A percentile compares a stretch with the other conserved stretches of the same genome.
phyloP scores from a whole-genome alignment of 2,329 filamentous ascomycete genomes.

The Venturia pyrina region DNA sequence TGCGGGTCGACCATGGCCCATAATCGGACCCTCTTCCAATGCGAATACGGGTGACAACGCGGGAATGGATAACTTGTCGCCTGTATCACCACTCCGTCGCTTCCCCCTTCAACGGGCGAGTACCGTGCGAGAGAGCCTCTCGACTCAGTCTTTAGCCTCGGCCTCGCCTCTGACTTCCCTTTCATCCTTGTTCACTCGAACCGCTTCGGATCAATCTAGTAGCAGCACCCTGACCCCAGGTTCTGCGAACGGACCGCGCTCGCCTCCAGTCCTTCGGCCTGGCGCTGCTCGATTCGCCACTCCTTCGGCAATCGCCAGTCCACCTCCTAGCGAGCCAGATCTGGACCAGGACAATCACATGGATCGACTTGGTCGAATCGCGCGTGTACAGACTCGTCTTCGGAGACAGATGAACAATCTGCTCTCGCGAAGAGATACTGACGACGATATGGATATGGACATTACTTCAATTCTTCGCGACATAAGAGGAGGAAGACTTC shows the following conservation, averaged over 20 bases:
- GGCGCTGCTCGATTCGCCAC: conserved; percentile 6
- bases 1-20: background rate
- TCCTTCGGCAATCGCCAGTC: background rate
- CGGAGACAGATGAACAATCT: background rate
- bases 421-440: background rate
- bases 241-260: background rate
- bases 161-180: background rate
- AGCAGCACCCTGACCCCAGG: background rate
- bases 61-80: background rate
- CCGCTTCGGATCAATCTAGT: background rate
- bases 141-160: background rate
- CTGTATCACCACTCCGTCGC: background rate
- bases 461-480: conserved; percentile 2
- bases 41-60: too few species aligned
- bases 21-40: background rate
- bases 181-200: conserved; percentile 5
- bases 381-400: background rate
- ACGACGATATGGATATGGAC: background rate
- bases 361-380: background rate
- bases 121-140: background rate
- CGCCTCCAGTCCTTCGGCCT: background rate
- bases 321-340: background rate
- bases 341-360: background rate
- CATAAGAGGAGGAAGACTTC: background rate
- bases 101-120: background rate